Percentiles rank a stretch among this genome's conserved stretches.
Evolutionary conservation across 192 early-diverging fungal genomes (phyloP).

Genomic region (Rhizoclosmatium globosum): DNA sequence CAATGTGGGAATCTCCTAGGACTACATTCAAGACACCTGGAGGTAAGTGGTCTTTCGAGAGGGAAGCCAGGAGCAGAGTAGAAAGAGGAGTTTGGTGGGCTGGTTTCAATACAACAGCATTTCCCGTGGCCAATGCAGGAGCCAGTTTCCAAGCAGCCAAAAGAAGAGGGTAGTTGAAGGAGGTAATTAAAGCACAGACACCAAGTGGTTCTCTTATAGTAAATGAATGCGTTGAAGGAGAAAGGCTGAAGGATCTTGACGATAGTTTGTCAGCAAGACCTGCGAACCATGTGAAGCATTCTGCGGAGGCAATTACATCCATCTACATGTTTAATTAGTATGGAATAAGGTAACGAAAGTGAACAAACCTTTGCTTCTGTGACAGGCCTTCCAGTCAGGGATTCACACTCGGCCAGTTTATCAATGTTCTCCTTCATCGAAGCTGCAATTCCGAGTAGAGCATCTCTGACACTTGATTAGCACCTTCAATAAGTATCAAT

Average conservation of each 20-base stretch:
- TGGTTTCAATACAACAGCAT: constrained; percentile 78
- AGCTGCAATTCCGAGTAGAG: constrained; percentile 32
- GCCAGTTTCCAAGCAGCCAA: constrained; percentile 81
- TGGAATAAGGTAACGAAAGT: neutral
- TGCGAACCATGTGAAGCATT: constrained; percentile 38
- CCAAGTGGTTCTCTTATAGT: constrained; percentile 45
- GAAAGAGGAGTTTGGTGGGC: constrained; percentile 59
- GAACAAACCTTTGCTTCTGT: constrained; percentile 12
- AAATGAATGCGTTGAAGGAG: constrained; percentile 10
- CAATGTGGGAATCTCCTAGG: constrained; percentile 46
- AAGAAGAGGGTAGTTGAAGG: constrained; percentile 72
- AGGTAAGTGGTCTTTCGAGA: constrained; percentile 45
- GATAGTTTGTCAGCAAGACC: constrained; percentile 50
- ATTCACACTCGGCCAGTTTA: constrained; percentile 25
- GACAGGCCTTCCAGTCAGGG: constrained; percentile 38
- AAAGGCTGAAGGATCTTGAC: constrained; percentile 37
- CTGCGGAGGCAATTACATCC: constrained; percentile 35
- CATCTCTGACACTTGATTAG: constrained; percentile 12
- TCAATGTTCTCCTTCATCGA: constrained; percentile 16
- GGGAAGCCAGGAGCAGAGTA: constrained; percentile 44
- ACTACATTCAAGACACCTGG: constrained; percentile 57
- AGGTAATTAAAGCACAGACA: constrained; percentile 56
- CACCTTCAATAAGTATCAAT: too few species aligned
- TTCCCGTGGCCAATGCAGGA: constrained; percentile 74
- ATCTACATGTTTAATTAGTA: neutral